Conservation (phyloP, 108 stramenopile species). For the Nannochloropsis gaditana region DNA sequence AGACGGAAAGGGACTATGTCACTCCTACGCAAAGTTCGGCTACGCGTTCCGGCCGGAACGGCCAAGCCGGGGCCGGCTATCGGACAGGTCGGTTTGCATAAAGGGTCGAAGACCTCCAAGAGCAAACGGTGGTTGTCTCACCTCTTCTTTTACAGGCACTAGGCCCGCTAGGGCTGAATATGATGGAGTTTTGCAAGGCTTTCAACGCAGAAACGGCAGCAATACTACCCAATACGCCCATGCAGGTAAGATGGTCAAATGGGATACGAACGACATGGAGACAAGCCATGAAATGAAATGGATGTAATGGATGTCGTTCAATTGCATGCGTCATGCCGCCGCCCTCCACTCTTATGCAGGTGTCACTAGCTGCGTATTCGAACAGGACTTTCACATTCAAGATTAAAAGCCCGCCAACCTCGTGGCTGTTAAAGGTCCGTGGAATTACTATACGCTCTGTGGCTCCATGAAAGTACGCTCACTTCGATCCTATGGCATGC, state of each 20-base stretch:
- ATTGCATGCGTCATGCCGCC: background rate
- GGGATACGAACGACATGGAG: background rate
- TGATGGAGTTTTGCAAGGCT: constrained; percentile 59
- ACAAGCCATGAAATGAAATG: background rate
- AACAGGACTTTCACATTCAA: constrained; percentile 47
- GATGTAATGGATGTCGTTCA: background rate
- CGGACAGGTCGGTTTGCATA: constrained; percentile 39
- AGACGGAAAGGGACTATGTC: constrained; percentile 27
- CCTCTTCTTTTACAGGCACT: background rate
- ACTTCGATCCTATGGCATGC: background rate
- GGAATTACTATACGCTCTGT: background rate
- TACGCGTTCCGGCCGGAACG: constrained; percentile 52
- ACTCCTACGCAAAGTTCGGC: constrained; percentile 39
- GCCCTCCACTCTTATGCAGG: background rate
- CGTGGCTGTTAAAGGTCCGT: constrained; percentile 29
- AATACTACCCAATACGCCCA: constrained; percentile 50
- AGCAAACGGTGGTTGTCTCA: background rate
- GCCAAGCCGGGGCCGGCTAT: constrained; percentile 61
- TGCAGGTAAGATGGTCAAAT: constrained; percentile 33
- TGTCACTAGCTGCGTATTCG: constrained; percentile 35
- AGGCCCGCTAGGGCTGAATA: constrained; percentile 57
- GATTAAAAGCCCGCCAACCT: constrained; percentile 48
- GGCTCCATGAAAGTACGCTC: background rate
- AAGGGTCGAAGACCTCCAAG: background rate
- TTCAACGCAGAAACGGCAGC: constrained; percentile 53